These are phyloP conservation scores for Exserohilum turcica DNA, from an alignment of 2,329 filamentous ascomycete genomes.

Conservation along the genomic window DNA sequence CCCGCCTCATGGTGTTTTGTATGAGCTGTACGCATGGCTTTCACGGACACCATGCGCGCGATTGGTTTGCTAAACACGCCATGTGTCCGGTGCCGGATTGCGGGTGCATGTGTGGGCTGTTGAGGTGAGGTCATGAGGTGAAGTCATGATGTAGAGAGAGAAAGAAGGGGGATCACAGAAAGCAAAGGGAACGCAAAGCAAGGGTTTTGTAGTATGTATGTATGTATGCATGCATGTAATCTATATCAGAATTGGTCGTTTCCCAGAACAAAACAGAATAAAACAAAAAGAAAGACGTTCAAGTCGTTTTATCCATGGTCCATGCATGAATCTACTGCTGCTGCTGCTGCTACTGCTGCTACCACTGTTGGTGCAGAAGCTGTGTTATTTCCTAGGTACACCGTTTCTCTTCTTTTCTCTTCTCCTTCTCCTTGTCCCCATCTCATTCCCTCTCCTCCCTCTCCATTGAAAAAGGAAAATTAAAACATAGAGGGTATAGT, in stretches of 20 bases:
- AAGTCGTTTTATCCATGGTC: neutral
- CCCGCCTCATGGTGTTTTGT: constrained; percentile 64
- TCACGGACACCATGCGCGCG: constrained; percentile 65
- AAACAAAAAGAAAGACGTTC: no score
- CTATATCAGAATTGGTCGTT: no score
- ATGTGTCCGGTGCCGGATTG: constrained; percentile 63
- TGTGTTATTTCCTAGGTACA: no score
- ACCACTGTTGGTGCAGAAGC: neutral
- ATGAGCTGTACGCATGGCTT: constrained; percentile 67
- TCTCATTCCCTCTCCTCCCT: neutral
- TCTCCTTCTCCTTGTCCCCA: neutral
- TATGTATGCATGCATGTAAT: neutral
- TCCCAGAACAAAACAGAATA: no score
- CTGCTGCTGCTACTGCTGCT: neutral
- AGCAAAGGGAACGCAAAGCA: no score
- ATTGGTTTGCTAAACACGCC: constrained; percentile 63
- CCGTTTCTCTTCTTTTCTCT: neutral
- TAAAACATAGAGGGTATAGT: constrained; percentile 29
- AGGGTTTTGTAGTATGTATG: neutral
- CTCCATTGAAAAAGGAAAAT: neutral
- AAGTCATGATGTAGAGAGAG: neutral
- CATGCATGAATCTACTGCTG: neutral
- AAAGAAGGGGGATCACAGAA: neutral
- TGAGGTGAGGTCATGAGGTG: constrained; percentile 29
- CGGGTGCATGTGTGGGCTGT: constrained; percentile 57